Percentiles rank a stretch among this genome's conserved stretches.
Conservation (phyloP, 331 rosid species). For the Stylosanthes scabra region DNA sequence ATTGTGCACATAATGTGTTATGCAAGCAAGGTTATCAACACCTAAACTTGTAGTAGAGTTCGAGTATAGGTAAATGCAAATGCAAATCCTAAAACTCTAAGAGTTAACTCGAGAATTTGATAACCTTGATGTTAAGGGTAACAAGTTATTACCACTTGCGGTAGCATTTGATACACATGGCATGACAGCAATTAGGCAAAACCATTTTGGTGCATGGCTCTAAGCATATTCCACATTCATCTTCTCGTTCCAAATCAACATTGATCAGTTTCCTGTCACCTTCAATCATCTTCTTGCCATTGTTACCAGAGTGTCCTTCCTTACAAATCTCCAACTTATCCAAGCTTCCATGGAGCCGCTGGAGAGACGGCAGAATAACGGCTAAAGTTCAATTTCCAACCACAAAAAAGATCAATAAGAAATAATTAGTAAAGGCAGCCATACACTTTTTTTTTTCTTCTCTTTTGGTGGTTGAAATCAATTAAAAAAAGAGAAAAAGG, state of each 20-base stretch:
- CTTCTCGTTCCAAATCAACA: conserved; percentile 76
- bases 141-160: conserved; percentile 78
- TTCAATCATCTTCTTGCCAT: conserved; percentile 47
- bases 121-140: not conserved
- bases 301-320: conserved; percentile 50
- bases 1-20: not conserved
- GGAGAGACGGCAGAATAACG: conserved; percentile 80
- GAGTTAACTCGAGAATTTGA: too few species aligned
- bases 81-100: too few species aligned
- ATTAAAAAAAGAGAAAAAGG: conserved; percentile 4
- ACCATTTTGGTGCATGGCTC: conserved; percentile 94
- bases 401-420: conserved; percentile 15
- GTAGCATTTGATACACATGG: conserved; percentile 96
- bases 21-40: not conserved
- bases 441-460: not conserved
- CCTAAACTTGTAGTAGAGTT: too few species aligned
- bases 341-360: conserved; percentile 69
- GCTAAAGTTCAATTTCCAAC: conserved; percentile 36
- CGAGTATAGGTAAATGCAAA: too few species aligned
- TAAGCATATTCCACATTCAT: conserved; percentile 92
- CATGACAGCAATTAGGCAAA: conserved; percentile 89
- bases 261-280: conserved; percentile 53
- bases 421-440: not conserved
- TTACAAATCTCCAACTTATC: conserved; percentile 57
- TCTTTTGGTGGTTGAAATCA: not conserved